Percentiles rank a stretch among this genome's conserved stretches.
Conservation (phyloP, 768 basidiomycete species). For the Agaricus sinodeliciosus region DNA sequence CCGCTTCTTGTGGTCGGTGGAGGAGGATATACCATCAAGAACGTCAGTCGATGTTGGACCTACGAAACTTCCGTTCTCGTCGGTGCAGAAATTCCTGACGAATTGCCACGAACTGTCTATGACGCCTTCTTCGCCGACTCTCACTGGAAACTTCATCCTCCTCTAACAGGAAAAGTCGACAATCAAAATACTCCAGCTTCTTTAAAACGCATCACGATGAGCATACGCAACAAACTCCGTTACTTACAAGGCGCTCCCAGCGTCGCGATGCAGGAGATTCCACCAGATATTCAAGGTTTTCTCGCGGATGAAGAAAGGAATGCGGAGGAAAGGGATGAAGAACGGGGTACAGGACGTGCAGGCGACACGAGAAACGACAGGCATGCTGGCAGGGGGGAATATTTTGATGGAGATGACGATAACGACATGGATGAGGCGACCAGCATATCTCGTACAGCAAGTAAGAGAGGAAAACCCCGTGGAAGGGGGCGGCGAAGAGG, state of each 20-base stretch:
- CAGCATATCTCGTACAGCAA: constrained; percentile 19
- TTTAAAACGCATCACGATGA: constrained; percentile 82
- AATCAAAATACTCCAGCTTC: constrained; percentile 84
- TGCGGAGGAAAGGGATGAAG: constrained; percentile 66
- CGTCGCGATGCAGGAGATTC: constrained; percentile 94
- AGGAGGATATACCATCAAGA: constrained; percentile 95
- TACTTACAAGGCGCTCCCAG: constrained; percentile 96
- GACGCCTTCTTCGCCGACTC: constrained; percentile 91
- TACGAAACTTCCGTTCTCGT: constrained; percentile 95
- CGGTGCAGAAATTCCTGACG: constrained; percentile 75
- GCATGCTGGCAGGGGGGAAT: constrained; percentile 56
- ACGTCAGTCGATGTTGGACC: constrained; percentile 98
- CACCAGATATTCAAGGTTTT: constrained; percentile 80
- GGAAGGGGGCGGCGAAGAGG: constrained; percentile 19
- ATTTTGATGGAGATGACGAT: constrained; percentile 68
- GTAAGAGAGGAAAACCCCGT: constrained; percentile 18
- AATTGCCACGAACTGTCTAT: constrained; percentile 84
- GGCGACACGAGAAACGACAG: constrained; percentile 53
- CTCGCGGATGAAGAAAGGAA: constrained; percentile 67
- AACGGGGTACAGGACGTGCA: constrained; percentile 45
- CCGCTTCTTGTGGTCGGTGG: constrained; percentile 91
- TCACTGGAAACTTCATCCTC: constrained; percentile 90
- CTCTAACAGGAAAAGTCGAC: constrained; percentile 84
- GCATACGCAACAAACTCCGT: constrained; percentile 79
- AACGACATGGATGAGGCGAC: constrained; percentile 40